These are phyloP conservation scores for Phlyctochytrium bullatum DNA, from an alignment of 192 early-diverging fungal genomes.

Conservation along the genomic window DNA sequence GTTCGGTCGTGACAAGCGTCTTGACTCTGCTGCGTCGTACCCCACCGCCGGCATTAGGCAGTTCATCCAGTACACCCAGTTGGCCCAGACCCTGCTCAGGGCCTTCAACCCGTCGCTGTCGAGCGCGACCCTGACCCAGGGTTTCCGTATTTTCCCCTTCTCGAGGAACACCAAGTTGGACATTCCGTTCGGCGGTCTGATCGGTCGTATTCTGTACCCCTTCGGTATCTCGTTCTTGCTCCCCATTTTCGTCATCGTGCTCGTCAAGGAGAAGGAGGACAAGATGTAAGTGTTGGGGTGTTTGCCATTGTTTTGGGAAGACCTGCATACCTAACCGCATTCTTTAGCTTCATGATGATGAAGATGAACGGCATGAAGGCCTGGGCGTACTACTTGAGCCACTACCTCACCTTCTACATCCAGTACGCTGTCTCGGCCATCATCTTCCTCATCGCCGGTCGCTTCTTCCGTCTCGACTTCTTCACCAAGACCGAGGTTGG, in stretches of 20 bases:
- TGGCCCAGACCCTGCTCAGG: constrained; percentile 38
- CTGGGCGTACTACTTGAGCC: constrained; percentile 53
- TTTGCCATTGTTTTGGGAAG: background rate
- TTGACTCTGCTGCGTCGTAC: constrained; percentile 44
- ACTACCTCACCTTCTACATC: constrained; percentile 61
- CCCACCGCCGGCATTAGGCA: constrained; percentile 52
- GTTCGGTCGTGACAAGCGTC: constrained; percentile 43
- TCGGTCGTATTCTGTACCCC: constrained; percentile 69
- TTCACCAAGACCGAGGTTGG: constrained; percentile 53
- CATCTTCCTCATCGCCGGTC: constrained; percentile 64
- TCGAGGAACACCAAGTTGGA: constrained; percentile 39
- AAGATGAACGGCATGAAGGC: constrained; percentile 69
- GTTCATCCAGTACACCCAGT: constrained; percentile 41
- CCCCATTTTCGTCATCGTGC: constrained; percentile 64
- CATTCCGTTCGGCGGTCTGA: constrained; percentile 54
- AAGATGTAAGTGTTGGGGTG: constrained; percentile 38
- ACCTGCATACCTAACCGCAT: background rate
- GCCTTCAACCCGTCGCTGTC: constrained; percentile 29
- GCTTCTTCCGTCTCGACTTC: constrained; percentile 55
- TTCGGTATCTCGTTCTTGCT: constrained; percentile 74
- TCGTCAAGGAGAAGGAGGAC: constrained; percentile 73
- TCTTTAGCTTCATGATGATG: constrained; percentile 52
- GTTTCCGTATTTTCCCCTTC: constrained; percentile 59
- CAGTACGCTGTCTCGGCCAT: constrained; percentile 60
- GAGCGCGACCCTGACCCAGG: constrained; percentile 58